A percentile compares a stretch with the other conserved stretches of the same genome.
Evolutionary conservation across 345 rosid genomes (phyloP).

Genomic region (Capsella bursapastoris): DNA sequence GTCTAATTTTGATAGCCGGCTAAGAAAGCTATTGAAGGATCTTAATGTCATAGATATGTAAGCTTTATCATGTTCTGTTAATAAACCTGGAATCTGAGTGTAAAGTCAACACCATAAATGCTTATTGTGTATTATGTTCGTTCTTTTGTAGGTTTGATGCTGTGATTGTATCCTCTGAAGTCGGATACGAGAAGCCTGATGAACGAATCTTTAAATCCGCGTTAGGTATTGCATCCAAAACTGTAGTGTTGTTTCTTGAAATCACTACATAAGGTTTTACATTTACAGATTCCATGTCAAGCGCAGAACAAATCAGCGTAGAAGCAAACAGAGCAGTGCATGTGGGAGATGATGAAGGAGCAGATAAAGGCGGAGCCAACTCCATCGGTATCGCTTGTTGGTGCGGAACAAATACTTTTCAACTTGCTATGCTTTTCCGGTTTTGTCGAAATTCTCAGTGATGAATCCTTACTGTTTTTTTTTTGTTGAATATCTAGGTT

Average conservation of each 20-base stretch:
- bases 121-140: not conserved
- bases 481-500: conserved; percentile 50
- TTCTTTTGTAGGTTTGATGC: conserved; percentile 70
- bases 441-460: no score
- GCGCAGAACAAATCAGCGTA: conserved; percentile 59
- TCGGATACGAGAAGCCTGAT: conserved; percentile 86
- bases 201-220: conserved; percentile 71
- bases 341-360: conserved; percentile 75
- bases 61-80: conserved; percentile 41
- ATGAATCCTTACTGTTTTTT: not conserved
- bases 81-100: conserved; percentile 11
- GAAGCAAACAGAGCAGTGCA: conserved; percentile 69
- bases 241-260: conserved; percentile 22
- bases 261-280: not conserved
- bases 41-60: conserved; percentile 76
- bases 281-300: not conserved
- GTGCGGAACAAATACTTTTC: conserved; percentile 45
- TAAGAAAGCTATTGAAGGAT: conserved; percentile 84
- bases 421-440: no score
- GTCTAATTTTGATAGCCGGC: conserved; percentile 81
- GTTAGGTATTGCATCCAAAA: conserved; percentile 53
- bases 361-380: conserved; percentile 81
- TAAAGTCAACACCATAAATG: conserved; percentile 5
- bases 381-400: conserved; percentile 79
- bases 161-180: conserved; percentile 80